Evolutionary conservation across 73 alveolate species (phyloP).

Genomic region (Paramecium biaurelia): DNA sequence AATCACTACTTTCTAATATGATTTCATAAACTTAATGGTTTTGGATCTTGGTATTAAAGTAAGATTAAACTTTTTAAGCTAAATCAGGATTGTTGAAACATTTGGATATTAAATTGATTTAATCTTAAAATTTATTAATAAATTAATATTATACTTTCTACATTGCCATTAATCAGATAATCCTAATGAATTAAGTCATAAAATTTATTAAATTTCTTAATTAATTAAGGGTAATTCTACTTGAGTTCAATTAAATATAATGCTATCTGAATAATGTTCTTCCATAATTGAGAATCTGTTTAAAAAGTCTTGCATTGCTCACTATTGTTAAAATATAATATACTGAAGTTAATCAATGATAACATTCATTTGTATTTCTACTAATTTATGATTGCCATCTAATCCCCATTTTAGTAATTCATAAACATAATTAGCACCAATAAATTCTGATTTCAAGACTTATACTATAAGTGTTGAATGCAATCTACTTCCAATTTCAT

Average conservation of each 20-base stretch:
- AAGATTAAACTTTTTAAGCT: background rate
- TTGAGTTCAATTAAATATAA: background rate
- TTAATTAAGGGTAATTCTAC: background rate
- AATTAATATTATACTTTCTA: background rate
- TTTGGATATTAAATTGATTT: background rate
- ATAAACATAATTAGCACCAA: background rate
- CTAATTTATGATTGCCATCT: background rate
- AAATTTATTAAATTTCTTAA: background rate
- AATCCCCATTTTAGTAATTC: slow-evolving; percentile 2
- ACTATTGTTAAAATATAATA: background rate
- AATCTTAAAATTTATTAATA: background rate
- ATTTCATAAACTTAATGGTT: background rate
- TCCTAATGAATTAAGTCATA: background rate
- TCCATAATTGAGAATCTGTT: slow-evolving; percentile 5
- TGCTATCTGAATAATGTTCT: background rate
- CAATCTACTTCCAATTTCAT: slow-evolving; percentile 18
- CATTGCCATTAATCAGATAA: background rate
- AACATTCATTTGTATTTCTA: background rate
- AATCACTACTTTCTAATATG: background rate
- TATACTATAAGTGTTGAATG: background rate
- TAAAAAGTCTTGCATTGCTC: background rate
- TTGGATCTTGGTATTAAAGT: background rate
- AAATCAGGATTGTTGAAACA: background rate
- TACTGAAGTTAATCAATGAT: background rate
- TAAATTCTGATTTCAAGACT: background rate